These are phyloP conservation scores for Periconia sp. DNA, from an alignment of 2,329 filamentous ascomycete genomes.

Conservation along the genomic window DNA sequence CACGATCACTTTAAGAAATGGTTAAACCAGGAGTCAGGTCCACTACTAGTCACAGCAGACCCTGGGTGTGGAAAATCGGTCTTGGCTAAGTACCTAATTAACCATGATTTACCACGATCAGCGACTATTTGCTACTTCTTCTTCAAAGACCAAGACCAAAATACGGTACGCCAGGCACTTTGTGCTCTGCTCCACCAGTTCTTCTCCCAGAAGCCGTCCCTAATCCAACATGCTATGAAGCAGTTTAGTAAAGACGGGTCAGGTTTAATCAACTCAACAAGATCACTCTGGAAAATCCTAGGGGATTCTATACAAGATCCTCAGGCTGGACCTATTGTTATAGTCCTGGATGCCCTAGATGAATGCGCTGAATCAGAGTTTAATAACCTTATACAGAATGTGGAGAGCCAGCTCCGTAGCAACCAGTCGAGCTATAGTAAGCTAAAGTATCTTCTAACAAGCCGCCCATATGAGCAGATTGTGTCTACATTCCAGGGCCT, in stretches of 20 bases:
- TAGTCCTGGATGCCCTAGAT: slow-evolving; percentile 24
- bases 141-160: slow-evolving; percentile 27
- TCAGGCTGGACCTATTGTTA: slow-evolving; percentile 17
- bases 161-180: slow-evolving; percentile 23
- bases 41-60: slow-evolving; percentile 25
- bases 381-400: slow-evolving; percentile 17
- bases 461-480: slow-evolving; percentile 26
- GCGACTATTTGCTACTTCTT: slow-evolving; percentile 29
- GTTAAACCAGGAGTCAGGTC: slow-evolving; percentile 19
- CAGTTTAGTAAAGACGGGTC: slow-evolving; percentile 17
- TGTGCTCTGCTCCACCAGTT: slow-evolving; percentile 28
- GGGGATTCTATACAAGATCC: slow-evolving; percentile 16
- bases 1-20: slow-evolving; percentile 23
- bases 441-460: slow-evolving; percentile 22
- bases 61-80: slow-evolving; percentile 31
- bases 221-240: slow-evolving; percentile 21
- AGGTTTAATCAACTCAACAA: slow-evolving; percentile 21
- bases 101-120: slow-evolving; percentile 19
- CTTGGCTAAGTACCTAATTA: slow-evolving; percentile 24
- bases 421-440: slow-evolving; percentile 9
- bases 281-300: slow-evolving; percentile 22
- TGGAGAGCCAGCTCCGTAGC: slow-evolving; percentile 15
- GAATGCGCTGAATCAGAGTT: slow-evolving; percentile 21
- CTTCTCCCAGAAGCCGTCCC: slow-evolving; percentile 17
- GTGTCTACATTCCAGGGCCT: slow-evolving; percentile 14